phyloP scores from a whole-genome alignment of 352 stramenopile species.

The Globisporangium uncinulatum region DNA sequence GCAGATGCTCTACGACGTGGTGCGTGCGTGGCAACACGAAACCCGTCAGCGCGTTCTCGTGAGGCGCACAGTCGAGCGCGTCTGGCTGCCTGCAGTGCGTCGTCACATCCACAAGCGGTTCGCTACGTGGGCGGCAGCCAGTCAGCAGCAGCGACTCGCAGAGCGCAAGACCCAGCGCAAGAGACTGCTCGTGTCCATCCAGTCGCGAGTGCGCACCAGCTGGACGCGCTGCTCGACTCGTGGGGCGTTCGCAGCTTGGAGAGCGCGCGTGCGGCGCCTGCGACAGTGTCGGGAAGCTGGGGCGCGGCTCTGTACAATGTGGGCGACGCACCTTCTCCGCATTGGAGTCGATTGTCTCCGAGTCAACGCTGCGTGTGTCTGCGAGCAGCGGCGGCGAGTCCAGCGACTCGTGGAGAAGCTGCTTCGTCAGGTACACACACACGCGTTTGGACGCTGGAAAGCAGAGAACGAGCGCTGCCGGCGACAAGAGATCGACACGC shows the following conservation, averaged over 20 bases:
- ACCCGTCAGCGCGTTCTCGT: constrained; percentile 22
- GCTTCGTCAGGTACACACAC: not conserved
- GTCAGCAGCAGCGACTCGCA: constrained; percentile 1
- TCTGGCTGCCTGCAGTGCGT: constrained; percentile 37
- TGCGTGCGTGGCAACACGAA: constrained; percentile 21
- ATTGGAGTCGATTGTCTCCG: not conserved
- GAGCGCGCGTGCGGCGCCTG: constrained; percentile 1
- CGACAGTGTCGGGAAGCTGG: constrained; percentile 11
- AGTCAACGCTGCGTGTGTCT: not conserved
- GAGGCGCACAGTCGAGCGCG: constrained; percentile 22
- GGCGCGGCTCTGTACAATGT: constrained; percentile 12
- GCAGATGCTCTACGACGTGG: constrained; percentile 3
- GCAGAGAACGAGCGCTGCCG: not conserved
- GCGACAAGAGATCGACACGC: constrained; percentile 4
- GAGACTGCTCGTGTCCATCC: constrained; percentile 23
- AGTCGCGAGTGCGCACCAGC: constrained; percentile 30
- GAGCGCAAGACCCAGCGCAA: constrained; percentile 23
- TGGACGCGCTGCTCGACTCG: constrained; percentile 21
- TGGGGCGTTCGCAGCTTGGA: constrained; percentile 27
- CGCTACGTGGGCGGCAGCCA: constrained; percentile 19
- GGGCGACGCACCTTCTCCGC: not conserved
- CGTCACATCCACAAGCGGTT: constrained; percentile 29
- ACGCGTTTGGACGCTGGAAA: constrained; percentile 2
- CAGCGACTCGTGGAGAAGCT: not conserved
- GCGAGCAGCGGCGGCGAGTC: constrained; percentile 1